These are phyloP conservation scores for Mimosa pudica DNA, from an alignment of 306 rosid genomes.

Conservation along the genomic window DNA sequence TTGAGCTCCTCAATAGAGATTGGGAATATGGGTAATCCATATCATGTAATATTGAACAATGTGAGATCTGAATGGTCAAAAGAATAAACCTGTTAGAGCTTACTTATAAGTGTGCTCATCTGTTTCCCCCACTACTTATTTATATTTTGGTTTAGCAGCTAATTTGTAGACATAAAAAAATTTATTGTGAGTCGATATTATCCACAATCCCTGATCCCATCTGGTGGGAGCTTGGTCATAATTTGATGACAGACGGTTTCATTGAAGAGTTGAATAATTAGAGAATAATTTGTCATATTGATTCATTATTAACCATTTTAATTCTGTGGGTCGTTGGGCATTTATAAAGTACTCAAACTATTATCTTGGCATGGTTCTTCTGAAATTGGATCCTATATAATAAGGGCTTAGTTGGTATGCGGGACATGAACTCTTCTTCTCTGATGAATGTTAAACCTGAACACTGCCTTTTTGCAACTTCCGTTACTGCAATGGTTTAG, in stretches of 20 bases:
- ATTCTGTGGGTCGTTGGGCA: neutral
- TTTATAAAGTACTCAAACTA: neutral
- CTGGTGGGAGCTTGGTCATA: no score
- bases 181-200: neutral
- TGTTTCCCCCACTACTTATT: neutral
- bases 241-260: neutral
- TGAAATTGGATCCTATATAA: neutral
- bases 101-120: neutral
- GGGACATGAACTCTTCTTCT: neutral
- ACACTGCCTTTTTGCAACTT: neutral
- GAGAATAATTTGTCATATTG: no score
- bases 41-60: neutral
- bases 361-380: neutral
- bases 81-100: neutral
- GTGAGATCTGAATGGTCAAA: conserved; percentile 3
- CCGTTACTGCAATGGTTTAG: neutral
- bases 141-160: neutral
- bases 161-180: neutral
- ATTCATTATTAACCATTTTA: no score
- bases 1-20: neutral
- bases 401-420: neutral
- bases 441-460: neutral
- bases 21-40: neutral
- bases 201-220: no score
- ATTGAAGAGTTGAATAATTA: neutral